Conservation (phyloP, 192 early-diverging fungal genomes). For the Podila epigama region DNA sequence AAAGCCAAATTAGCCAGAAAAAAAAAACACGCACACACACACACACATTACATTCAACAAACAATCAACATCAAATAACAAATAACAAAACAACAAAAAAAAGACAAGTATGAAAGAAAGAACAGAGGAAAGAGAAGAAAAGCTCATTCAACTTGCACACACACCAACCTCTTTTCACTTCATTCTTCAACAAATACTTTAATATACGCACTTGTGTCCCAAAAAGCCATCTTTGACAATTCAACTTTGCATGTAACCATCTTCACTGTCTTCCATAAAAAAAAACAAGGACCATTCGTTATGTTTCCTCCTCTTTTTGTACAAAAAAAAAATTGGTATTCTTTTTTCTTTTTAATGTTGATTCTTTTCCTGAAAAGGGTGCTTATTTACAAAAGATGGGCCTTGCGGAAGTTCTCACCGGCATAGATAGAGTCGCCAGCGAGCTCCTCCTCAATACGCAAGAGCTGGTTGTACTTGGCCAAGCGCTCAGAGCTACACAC, state of each 20-base stretch:
- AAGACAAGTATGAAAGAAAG: no score
- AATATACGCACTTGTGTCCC: no score
- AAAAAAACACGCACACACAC: neutral
- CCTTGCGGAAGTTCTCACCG: slow-evolving; percentile 89
- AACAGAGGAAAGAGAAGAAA: no score
- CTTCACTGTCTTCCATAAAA: neutral
- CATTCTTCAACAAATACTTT: no score
- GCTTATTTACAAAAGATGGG: slow-evolving; percentile 62
- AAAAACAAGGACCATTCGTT: neutral
- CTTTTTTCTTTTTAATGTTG: neutral
- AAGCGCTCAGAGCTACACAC: slow-evolving; percentile 79
- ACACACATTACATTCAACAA: no score
- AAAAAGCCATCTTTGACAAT: no score
- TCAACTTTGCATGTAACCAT: neutral
- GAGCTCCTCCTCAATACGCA: slow-evolving; percentile 98
- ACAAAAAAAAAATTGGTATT: neutral
- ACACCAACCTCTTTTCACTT: no score
- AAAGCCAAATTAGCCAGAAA: neutral
- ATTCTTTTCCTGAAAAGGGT: no score
- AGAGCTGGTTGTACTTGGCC: slow-evolving; percentile 99
- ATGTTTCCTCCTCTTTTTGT: slow-evolving; percentile 2
- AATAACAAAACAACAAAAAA: no score
- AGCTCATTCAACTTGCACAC: no score
- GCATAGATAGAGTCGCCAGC: slow-evolving; percentile 93
- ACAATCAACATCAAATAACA: neutral